These are phyloP conservation scores for Moniliophthora roreri DNA, from an alignment of 1,284 basidiomycete species.

Conservation along the genomic window DNA sequence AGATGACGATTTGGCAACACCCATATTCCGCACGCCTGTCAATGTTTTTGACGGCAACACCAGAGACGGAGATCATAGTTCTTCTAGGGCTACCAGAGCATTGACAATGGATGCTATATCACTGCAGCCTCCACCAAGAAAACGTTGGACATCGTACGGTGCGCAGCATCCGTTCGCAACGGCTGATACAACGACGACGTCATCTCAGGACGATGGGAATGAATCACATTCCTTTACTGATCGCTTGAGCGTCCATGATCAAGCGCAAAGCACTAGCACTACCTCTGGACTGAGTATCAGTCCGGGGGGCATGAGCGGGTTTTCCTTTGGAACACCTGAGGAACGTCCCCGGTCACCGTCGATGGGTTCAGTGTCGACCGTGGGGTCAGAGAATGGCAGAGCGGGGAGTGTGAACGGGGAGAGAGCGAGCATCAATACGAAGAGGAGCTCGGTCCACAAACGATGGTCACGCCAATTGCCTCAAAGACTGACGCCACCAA, in stretches of 20 bases:
- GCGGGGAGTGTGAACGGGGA: slow-evolving; percentile 3
- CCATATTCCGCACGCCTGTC: background rate
- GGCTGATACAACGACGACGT: background rate
- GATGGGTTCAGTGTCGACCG: slow-evolving; percentile 13
- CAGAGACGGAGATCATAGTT: slow-evolving; percentile 13
- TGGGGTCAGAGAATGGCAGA: slow-evolving; percentile 6
- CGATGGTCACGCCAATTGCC: slow-evolving; percentile 66
- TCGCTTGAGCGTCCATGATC: slow-evolving; percentile 4
- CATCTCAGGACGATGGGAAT: slow-evolving; percentile 27
- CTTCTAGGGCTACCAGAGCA: slow-evolving; percentile 26
- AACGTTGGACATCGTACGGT: slow-evolving; percentile 45
- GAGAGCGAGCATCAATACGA: slow-evolving; percentile 21
- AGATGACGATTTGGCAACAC: slow-evolving; percentile 24
- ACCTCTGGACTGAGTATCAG: background rate
- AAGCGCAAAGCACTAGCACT: background rate
- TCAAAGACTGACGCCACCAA: slow-evolving; percentile 53
- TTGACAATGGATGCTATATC: slow-evolving; percentile 44
- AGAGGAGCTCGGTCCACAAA: slow-evolving; percentile 38
- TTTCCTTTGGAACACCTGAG: slow-evolving; percentile 15
- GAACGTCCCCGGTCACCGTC: slow-evolving; percentile 13
- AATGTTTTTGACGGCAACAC: slow-evolving; percentile 13
- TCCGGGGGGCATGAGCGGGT: slow-evolving; percentile 6
- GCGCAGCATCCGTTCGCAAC: slow-evolving; percentile 2
- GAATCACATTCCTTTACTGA: slow-evolving; percentile 23
- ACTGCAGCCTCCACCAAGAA: slow-evolving; percentile 66